These are phyloP conservation scores for Benincasa hispida DNA, from an alignment of 306 rosid species.

Conservation along the genomic window DNA sequence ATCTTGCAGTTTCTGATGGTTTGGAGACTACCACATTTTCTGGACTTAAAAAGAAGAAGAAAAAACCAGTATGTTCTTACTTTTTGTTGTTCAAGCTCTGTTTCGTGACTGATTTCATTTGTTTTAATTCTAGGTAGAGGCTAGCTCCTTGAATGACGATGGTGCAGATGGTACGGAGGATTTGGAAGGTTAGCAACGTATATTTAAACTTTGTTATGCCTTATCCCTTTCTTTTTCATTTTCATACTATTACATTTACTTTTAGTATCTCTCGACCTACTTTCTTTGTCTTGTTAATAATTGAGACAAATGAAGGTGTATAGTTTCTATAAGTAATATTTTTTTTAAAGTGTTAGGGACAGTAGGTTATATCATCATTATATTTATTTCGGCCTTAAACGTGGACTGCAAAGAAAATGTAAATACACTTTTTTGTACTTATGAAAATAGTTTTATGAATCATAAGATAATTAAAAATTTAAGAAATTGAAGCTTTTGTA, in stretches of 20 bases:
- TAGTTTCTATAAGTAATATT: neutral
- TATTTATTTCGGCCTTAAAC: neutral
- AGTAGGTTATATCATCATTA: neutral
- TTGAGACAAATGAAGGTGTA: neutral
- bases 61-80: conserved; percentile 55
- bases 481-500: neutral
- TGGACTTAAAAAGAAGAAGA: conserved; percentile 92
- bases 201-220: conserved; percentile 12
- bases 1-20: conserved; percentile 71
- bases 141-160: conserved; percentile 52
- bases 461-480: neutral
- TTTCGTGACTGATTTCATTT: neutral
- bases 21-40: conserved; percentile 56
- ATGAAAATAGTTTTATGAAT: neutral
- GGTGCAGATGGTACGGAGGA: conserved; percentile 52
- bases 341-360: neutral
- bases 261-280: neutral
- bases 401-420: neutral
- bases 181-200: conserved; percentile 22
- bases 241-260: neutral
- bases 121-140: conserved; percentile 48
- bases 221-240: neutral
- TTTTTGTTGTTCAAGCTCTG: neutral
- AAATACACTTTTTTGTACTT: neutral
- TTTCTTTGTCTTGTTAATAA: neutral